Evolutionary conservation across 371 early-diverging fungal species (phyloP).

Genomic region (Circinella umbellata): DNA sequence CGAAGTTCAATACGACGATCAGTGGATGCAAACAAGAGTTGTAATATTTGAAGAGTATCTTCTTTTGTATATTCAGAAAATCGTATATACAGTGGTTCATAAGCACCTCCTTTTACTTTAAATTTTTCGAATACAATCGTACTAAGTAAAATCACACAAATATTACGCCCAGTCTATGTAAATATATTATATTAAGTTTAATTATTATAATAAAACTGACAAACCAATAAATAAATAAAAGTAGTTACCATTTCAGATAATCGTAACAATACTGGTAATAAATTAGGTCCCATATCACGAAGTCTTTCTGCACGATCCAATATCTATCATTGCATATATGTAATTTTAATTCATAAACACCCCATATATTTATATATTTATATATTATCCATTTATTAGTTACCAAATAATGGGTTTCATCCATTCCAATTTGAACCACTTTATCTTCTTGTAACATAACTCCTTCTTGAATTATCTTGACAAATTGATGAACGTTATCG

Average conservation of each 20-base stretch:
- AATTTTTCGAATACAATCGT: slow-evolving; percentile 84
- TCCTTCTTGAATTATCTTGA: slow-evolving; percentile 45
- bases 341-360: neutral
- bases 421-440: slow-evolving; percentile 17
- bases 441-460: slow-evolving; percentile 16
- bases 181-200: neutral
- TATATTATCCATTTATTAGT: neutral
- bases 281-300: slow-evolving; percentile 68
- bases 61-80: slow-evolving; percentile 78
- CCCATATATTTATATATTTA: neutral
- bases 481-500: slow-evolving; percentile 74
- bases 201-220: neutral
- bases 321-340: slow-evolving; percentile 36
- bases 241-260: slow-evolving; percentile 69
- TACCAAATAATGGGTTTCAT: slow-evolving; percentile 51
- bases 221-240: too few relatives aligned
- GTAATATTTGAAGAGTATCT: slow-evolving; percentile 74
- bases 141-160: slow-evolving; percentile 76
- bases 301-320: slow-evolving; percentile 86
- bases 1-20: slow-evolving; percentile 18
- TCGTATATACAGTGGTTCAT: slow-evolving; percentile 68
- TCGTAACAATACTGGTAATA: slow-evolving; percentile 72
- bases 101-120: slow-evolving; percentile 65
- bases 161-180: slow-evolving; percentile 59
- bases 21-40: slow-evolving; percentile 62